These are phyloP conservation scores for Paraurostyla sp. DNA, from an alignment of 73 alveolate genomes.

Conservation along the genomic window DNA sequence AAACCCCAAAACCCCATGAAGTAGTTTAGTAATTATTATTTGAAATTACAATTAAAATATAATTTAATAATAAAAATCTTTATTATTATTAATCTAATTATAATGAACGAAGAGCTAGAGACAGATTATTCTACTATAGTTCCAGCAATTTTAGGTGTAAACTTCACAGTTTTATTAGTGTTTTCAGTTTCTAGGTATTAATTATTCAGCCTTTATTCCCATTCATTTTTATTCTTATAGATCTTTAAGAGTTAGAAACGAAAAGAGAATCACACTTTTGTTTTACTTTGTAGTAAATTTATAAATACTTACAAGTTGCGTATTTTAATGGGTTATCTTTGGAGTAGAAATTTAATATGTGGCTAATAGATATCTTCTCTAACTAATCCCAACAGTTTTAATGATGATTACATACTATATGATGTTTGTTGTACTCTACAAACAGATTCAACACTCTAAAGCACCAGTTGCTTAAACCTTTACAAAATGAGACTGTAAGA, in stretches of 20 bases:
- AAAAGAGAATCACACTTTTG: neutral
- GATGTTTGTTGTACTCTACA: slow-evolving; percentile 47
- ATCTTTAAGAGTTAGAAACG: neutral
- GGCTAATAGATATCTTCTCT: neutral
- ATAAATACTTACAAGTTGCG: neutral
- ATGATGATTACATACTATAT: slow-evolving; percentile 49
- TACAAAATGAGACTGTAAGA: neutral
- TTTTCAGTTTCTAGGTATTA: neutral
- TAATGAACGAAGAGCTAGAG: too few relatives aligned
- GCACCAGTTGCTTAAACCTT: neutral
- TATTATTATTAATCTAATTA: too few relatives aligned
- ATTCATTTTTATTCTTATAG: too few relatives aligned
- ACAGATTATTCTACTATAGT: slow-evolving; percentile 10
- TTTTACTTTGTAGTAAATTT: neutral
- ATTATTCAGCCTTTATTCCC: neutral
- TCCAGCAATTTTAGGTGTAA: neutral
- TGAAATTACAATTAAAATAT: too few relatives aligned
- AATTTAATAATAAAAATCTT: too few relatives aligned
- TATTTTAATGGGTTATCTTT: neutral
- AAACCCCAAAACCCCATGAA: too few relatives aligned
- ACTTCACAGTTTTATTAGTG: neutral
- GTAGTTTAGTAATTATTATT: too few relatives aligned
- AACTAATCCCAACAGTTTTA: slow-evolving; percentile 20
- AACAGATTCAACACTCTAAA: neutral
- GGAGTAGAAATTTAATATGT: neutral